Evolutionary conservation across 352 stramenopile genomes (phyloP), one percentile per base, ranked within the genome.

Genomic region (Halophytophthora polymorphica): DNA sequence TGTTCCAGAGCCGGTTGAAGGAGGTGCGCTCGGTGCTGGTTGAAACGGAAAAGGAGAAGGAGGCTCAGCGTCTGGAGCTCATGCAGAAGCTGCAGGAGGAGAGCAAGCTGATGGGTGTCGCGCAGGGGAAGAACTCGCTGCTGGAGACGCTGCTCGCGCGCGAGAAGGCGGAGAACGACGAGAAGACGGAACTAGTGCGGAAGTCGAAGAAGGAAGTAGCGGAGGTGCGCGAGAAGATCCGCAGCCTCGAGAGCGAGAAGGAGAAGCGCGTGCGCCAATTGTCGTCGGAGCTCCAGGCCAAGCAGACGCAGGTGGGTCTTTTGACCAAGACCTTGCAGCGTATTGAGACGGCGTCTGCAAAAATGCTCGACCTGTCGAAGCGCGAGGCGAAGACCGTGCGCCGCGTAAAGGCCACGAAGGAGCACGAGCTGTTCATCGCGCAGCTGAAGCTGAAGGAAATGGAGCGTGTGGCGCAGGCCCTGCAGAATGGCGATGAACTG

Each of bases 401-500:
- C 28, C 76, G 68, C 19, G 64, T 66, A 6, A 86, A 82, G 64
- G 68, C 73, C 18, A 74, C 68, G 1, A 90, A 87, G 50, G 72
- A 88, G 18, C 77, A 87, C 17, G 74, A 87, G 23, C 51, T 90
- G 18, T 68, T 71, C 17, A 49, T 87, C 41, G 64, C 77, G 1
- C 80, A 83, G 41, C 51, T 88, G 25, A 79, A 75, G 52, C 41
- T 92, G 23, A 73, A 74, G 22, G 73, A 88, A 49, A 70, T 87
- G 58, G 77, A 92, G 25, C 67, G 69, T 11, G 69, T 74, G 11
- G 60, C 56, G 7, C 52, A 62, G 22, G 53, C 56, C 15, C 53
- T 64, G 2, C 54, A 66, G 39, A 58, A 64, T 37, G 64, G 68
- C 18, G 65, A 77, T 37, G 58, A 69, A 23, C 61, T 61, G 45